phyloP scores from a whole-genome alignment of 306 rosid species.

The Alnus rubra region DNA sequence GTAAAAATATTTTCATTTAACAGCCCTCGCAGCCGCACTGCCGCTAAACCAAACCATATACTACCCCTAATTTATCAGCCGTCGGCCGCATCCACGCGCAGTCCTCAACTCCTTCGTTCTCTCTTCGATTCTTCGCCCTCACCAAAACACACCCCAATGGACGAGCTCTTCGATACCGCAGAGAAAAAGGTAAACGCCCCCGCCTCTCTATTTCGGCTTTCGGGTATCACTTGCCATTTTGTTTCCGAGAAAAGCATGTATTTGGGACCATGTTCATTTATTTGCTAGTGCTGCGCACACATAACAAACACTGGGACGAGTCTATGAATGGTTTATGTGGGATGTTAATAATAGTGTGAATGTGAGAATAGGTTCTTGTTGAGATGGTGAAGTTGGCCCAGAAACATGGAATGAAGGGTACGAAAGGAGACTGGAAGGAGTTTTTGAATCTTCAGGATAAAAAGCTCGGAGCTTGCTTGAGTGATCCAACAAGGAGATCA shows the following conservation, averaged over 20 bases:
- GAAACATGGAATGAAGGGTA: slow-evolving; percentile 66
- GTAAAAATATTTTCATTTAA: too few relatives aligned
- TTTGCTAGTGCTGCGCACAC: background rate
- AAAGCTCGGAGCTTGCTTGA: slow-evolving; percentile 60
- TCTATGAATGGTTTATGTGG: background rate
- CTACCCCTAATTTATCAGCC: background rate
- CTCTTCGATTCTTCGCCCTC: background rate
- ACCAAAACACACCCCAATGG: slow-evolving; percentile 33
- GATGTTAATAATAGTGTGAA: background rate
- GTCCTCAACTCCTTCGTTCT: background rate
- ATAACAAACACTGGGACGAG: too few relatives aligned
- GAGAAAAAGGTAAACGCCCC: slow-evolving; percentile 49
- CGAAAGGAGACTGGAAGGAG: slow-evolving; percentile 76
- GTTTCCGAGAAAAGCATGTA: too few relatives aligned
- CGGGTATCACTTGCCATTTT: background rate
- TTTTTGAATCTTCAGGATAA: slow-evolving; percentile 56
- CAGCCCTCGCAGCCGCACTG: too few relatives aligned
- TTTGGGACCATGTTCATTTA: background rate
- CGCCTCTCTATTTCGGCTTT: background rate
- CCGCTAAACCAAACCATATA: too few relatives aligned
- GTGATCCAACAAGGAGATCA: slow-evolving; percentile 76
- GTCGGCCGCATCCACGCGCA: background rate
- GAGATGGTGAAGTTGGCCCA: slow-evolving; percentile 73
- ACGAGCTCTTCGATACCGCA: slow-evolving; percentile 54
- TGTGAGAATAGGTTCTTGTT: slow-evolving; percentile 55